Evolutionary conservation across 768 basidiomycete species (phyloP), one percentile per base, ranked within the genome.

Genomic region (Myochromella boudieri): DNA sequence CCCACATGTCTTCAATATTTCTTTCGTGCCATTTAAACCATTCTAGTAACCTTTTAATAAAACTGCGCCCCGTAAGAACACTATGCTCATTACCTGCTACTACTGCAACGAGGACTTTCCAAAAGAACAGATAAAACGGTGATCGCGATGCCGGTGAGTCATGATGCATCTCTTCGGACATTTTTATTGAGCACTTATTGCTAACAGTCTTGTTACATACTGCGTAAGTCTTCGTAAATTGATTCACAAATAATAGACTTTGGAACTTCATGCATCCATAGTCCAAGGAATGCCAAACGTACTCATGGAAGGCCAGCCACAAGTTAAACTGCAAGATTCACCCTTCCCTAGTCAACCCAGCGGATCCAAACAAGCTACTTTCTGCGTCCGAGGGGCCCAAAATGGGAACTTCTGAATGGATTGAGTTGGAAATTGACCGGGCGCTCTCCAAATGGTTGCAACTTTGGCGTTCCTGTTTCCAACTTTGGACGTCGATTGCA

Each of bases 301-400:
- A 31, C 12, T 53, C 55, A 7, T 56, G 52, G 55, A 56, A 56
- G 50, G 42, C 39, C 1, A 50, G 40, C 27, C 55, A 56, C 34
- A 56, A 53, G 42, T 20, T 33, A 31, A 50, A 21, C 37, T 52
- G 46, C 32, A 44, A 34, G 31, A 18, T 37, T 4, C 51, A 52
- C 26, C 46, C 46, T 22, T 51, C 49, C 2, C 42, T 50, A 18
- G 41, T 38, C 15, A 49, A 39, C 18, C 36, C 48, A 10, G 36
- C 17, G 17, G 38, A 39, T 18, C 52, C 44, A 14, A 36, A 26
- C 7, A 37, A 44, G 15, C 28, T 33, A 3, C 12, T 42, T 25
- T 36, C 38, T 4, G 48, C 50, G 7, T 29, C n/a, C 6, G 42
- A 43, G 33, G 31, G 32, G 20, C 47, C 41, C 3, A 42, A 56